Percentiles rank a stretch among this genome's conserved stretches.
phyloP scores from a whole-genome alignment of 2,329 filamentous ascomycete genomes.

The Colletotrichum endophyticum region DNA sequence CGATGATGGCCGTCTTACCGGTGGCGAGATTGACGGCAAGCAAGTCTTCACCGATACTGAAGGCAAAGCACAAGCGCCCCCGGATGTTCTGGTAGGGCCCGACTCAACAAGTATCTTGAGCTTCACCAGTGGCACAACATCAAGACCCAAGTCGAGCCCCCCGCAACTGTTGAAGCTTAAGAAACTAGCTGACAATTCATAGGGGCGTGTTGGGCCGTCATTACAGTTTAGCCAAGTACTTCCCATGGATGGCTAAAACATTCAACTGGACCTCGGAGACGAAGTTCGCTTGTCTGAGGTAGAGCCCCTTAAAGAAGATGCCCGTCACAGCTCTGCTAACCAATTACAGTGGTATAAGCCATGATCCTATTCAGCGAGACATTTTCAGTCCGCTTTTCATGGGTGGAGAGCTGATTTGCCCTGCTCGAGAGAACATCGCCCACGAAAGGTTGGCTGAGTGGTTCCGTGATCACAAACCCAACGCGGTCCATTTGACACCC shows the following conservation, averaged over 20 bases:
- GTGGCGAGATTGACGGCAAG: slow-evolving; percentile 67
- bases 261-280: slow-evolving; percentile 50
- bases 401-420: slow-evolving; percentile 79
- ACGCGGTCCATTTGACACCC: slow-evolving; percentile 87
- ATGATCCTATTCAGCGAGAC: slow-evolving; percentile 49
- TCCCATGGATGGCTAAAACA: slow-evolving; percentile 90
- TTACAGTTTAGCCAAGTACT: slow-evolving; percentile 85
- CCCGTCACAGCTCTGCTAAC: background rate
- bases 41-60: slow-evolving; percentile 67
- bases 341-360: background rate
- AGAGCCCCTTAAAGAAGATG: background rate
- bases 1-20: slow-evolving; percentile 73
- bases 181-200: background rate
- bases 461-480: slow-evolving; percentile 78
- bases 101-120: slow-evolving; percentile 80
- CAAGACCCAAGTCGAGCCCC: slow-evolving; percentile 49
- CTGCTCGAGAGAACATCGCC: slow-evolving; percentile 81
- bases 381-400: slow-evolving; percentile 92
- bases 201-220: slow-evolving; percentile 82
- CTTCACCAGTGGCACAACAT: slow-evolving; percentile 76
- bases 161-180: background rate
- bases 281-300: background rate
- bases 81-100: slow-evolving; percentile 81
- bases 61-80: slow-evolving; percentile 58
- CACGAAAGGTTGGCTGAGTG: slow-evolving; percentile 88